phyloP scores from a whole-genome alignment of 345 rosid genomes.

The Mallotus nudiflorus region DNA sequence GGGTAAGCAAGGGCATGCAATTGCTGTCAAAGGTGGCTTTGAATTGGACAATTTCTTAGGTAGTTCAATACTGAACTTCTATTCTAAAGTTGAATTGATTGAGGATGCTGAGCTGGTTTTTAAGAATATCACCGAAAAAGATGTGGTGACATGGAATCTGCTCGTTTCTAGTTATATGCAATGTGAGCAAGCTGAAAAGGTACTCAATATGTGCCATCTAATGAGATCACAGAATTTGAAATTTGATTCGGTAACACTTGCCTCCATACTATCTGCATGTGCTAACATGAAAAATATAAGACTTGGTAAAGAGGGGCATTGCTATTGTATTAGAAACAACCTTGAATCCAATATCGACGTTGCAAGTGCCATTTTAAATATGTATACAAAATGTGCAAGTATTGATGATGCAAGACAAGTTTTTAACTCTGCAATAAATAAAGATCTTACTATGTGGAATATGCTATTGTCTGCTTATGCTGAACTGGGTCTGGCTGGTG shows the following conservation, averaged over 20 bases:
- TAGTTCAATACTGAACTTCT: conserved; percentile 67
- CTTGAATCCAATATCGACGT: conserved; percentile 55
- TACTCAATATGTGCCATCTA: conserved; percentile 45
- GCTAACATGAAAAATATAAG: conserved; percentile 38
- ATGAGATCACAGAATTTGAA: conserved; percentile 55
- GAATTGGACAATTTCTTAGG: conserved; percentile 64
- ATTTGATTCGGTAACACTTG: conserved; percentile 67
- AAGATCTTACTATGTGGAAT: conserved; percentile 65
- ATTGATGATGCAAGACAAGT: conserved; percentile 47
- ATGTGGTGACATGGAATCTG: conserved; percentile 81
- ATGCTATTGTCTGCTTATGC: conserved; percentile 63
- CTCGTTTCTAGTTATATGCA: conserved; percentile 63
- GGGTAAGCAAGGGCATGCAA: conserved; percentile 75
- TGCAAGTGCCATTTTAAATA: conserved; percentile 45
- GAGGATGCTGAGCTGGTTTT: conserved; percentile 67
- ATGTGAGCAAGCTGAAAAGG: conserved; percentile 47
- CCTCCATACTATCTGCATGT: conserved; percentile 59
- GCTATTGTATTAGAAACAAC: conserved; percentile 63
- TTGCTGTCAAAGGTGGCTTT: conserved; percentile 53
- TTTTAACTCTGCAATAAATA: conserved; percentile 46
- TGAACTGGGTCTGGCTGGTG: conserved; percentile 49
- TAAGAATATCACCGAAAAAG: conserved; percentile 48
- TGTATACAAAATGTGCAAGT: conserved; percentile 67
- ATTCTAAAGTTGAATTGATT: conserved; percentile 65
- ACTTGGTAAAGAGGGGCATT: conserved; percentile 62